Evolutionary conservation across 176 grass and related monocot species (phyloP), one percentile per base, ranked within the genome.

Genomic region (Zea mays): DNA sequence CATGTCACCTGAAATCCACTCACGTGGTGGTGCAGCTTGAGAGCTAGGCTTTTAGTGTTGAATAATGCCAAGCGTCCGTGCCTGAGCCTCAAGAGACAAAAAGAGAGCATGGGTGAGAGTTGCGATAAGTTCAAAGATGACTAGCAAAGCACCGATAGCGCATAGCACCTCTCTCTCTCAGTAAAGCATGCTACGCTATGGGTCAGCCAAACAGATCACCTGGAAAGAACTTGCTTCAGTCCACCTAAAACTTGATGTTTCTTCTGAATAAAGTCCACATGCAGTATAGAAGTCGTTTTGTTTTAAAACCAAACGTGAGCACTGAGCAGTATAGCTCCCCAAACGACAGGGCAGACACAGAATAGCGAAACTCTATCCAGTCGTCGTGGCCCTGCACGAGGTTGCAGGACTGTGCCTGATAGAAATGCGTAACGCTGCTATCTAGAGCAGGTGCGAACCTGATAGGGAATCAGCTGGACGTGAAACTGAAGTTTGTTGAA

Each of bases 401-500:
- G 39, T 56, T 70, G 79, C 38, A 65, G 80, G 67, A 65, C 74
- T 65, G 57, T 57, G 69, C 6, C 55, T 16, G 55, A 88, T 71
- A 75, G 70, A 88, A 77, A 77, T 8, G 67, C 65, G 65, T 71
- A 82, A 71, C 16, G 41, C 11, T 17, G 17, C 57, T 76, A 81
- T 77, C 71, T 15, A 47, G 67, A 84, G 73, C 47, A 47, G 72
- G 56, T 58, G 43, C 68, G 10, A 8, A 87, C 72, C 62, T 69
- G 81, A 82, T 83, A 21, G 65, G 63, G 79, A 65, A 76, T 66
- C 71, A 79, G 37, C 16, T 79, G 78, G 57, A 69, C 38, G 21
- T 81, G 70, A 79, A 88, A 79, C 79, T 79, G 74, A 82, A 79
- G 60, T 44, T 64, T 79, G 62, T 35, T 59, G 79, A 74, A 33